Evolutionary conservation across 768 basidiomycete genomes (phyloP).

Genomic region (Podaxis sp.): DNA sequence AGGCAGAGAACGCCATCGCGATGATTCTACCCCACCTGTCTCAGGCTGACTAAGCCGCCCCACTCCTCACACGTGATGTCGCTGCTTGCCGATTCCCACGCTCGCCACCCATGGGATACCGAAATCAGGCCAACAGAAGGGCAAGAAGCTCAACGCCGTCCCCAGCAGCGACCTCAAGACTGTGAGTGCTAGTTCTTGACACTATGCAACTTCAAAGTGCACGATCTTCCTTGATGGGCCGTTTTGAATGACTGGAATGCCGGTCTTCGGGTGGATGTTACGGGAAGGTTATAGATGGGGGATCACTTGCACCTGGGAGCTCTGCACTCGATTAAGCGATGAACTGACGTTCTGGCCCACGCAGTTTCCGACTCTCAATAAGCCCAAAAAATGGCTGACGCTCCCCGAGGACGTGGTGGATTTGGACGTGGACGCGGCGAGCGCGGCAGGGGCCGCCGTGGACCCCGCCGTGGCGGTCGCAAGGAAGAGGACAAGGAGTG

Average conservation of each 20-base stretch:
- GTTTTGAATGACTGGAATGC: not conserved
- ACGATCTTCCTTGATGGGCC: not conserved
- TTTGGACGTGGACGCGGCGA: conserved; percentile 92
- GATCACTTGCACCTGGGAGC: not conserved
- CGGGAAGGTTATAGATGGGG: conserved; percentile 13
- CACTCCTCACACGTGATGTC: conserved; percentile 5
- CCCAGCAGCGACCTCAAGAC: conserved; percentile 34
- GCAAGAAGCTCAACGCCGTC: conserved; percentile 27
- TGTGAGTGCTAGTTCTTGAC: conserved; percentile 28
- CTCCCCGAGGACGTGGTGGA: conserved; percentile 64
- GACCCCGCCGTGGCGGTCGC: conserved; percentile 92
- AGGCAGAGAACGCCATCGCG: conserved; percentile 6
- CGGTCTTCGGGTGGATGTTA: conserved; percentile 43
- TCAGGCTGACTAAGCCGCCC: conserved; percentile 22
- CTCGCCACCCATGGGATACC: not conserved
- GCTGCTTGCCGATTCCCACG: conserved; percentile 17
- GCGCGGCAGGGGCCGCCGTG: conserved; percentile 82
- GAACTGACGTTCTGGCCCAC: not conserved
- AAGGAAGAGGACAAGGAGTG: conserved; percentile 99
- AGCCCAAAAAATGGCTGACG: conserved; percentile 69
- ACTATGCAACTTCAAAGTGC: conserved; percentile 5
- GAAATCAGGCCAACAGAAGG: conserved; percentile 12
- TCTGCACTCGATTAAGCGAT: not conserved
- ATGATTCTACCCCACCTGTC: not conserved
- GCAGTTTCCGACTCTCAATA: conserved; percentile 14